Evolutionary conservation across 805 yeast species (phyloP), one percentile per base, ranked within the genome.

Genomic region (Nematodospora valgi): DNA sequence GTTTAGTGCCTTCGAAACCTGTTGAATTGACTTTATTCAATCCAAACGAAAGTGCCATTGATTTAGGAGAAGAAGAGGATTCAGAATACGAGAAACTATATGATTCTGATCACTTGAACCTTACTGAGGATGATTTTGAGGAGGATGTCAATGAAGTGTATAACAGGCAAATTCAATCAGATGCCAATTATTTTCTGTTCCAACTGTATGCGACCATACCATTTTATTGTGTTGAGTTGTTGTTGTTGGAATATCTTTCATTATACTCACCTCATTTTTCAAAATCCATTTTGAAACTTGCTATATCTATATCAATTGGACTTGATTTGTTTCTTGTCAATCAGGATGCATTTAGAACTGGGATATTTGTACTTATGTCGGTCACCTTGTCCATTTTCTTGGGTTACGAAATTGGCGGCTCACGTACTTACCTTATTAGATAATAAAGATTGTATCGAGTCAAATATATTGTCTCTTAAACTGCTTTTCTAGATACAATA

Each of bases 61-160:
- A 25, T 16, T 3, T 15, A 13, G n/a, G 6, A 11, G 37, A 32
- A 11, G 37, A 35, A 2, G 40, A 39, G 24, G 37, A 32, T 19
- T 24, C 26, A 6, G 37, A 22, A 4, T 30, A 12, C 15, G 39
- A 36, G 15, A 23, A 23, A 12, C n/a, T 21, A 17, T 16, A 30
- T 23, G 35, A 38, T n/a, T 11, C 12, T 6, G 39, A 38, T n/a
- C 41, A 38, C 17, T 25, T 33, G n/a, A 38, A 38, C 27, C 30
- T 38, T 19, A 19, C 28, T 3, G 30, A 32, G 19, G 30, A 22
- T 18, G 22, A 25, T 11, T 12, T 11, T 11, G 21, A 18, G 7
- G 28, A 22, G 8, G 23, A 14, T 3, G 9, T 15, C 6, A 27
- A 8, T n/a, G n/a, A n/a, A n/a, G n/a, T n/a, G n/a, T 11, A 12